Conservation (phyloP, 345 rosid genomes). For the Limnanthes douglasii region DNA sequence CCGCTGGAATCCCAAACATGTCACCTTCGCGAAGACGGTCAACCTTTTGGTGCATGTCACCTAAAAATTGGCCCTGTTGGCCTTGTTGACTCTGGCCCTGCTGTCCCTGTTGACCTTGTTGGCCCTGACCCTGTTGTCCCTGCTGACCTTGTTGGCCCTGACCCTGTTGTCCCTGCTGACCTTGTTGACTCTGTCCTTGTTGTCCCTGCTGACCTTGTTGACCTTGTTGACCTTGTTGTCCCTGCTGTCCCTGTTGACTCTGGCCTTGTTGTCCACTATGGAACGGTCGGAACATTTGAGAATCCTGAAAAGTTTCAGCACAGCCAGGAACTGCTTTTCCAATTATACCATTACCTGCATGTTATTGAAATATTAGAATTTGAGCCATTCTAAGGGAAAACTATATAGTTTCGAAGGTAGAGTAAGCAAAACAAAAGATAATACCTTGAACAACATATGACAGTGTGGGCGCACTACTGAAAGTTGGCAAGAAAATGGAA, state of each 20-base stretch:
- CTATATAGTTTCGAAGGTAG: background rate
- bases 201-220: background rate
- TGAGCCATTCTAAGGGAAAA: background rate
- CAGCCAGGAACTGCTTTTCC: slow-evolving; percentile 39
- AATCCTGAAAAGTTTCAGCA: slow-evolving; percentile 48
- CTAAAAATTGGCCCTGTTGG: slow-evolving; percentile 11
- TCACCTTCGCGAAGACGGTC: slow-evolving; percentile 25
- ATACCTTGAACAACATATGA: slow-evolving; percentile 37
- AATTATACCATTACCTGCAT: slow-evolving; percentile 26
- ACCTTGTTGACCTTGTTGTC: too few relatives aligned
- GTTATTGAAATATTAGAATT: slow-evolving; percentile 5
- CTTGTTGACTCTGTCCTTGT: slow-evolving; percentile 1
- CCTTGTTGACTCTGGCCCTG: slow-evolving; percentile 5
- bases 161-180: slow-evolving; percentile 1
- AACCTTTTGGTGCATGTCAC: slow-evolving; percentile 33
- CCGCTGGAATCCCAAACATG: slow-evolving; percentile 23
- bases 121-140: slow-evolving; percentile 3
- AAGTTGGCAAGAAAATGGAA: slow-evolving; percentile 43
- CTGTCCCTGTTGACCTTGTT: too few relatives aligned
- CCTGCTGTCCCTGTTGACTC: too few relatives aligned
- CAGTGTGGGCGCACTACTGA: slow-evolving; percentile 24
- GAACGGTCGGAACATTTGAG: slow-evolving; percentile 15
- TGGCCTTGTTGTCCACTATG: background rate
- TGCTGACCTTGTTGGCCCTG: slow-evolving; percentile 8
- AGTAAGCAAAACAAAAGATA: background rate